phyloP scores from a whole-genome alignment of 306 rosid species.

The Elaeagnus macrophylla region DNA sequence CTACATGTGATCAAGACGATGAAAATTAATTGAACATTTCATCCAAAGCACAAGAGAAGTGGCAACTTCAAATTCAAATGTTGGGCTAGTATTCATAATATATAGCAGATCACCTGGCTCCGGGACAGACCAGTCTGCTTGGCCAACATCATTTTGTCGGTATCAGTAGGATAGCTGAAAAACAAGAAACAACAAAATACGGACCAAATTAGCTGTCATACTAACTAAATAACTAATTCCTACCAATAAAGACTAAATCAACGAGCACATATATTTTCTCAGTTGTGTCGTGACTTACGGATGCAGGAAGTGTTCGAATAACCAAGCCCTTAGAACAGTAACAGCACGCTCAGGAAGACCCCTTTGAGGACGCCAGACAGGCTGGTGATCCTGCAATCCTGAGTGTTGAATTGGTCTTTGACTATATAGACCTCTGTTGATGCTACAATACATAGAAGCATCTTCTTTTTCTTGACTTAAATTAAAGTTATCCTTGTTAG shows the following conservation, averaged over 20 bases:
- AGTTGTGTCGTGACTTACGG: conserved; percentile 47
- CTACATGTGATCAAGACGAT: conserved; percentile 18
- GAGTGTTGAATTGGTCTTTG: conserved; percentile 37
- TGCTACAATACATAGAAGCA: conserved; percentile 26
- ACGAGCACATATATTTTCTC: neutral
- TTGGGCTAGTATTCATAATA: neutral
- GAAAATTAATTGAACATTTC: conserved; percentile 1
- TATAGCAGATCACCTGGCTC: conserved; percentile 49
- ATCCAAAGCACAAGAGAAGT: neutral
- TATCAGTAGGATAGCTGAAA: conserved; percentile 78
- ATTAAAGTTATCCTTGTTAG: conserved; percentile 26
- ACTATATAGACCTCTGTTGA: conserved; percentile 28
- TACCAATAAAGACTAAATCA: neutral
- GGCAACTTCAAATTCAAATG: neutral
- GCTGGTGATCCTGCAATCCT: conserved; percentile 57
- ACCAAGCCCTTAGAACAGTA: conserved; percentile 70
- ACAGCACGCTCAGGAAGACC: conserved; percentile 92
- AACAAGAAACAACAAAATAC: conserved; percentile 1
- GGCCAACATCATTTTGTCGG: conserved; percentile 77
- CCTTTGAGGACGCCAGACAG: conserved; percentile 87
- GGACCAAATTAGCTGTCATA: neutral
- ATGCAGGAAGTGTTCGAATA: conserved; percentile 81
- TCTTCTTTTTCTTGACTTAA: conserved; percentile 33
- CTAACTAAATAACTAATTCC: neutral
- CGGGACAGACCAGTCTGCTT: conserved; percentile 89